phyloP scores from a whole-genome alignment of 768 basidiomycete genomes.

The Trametes punicea region DNA sequence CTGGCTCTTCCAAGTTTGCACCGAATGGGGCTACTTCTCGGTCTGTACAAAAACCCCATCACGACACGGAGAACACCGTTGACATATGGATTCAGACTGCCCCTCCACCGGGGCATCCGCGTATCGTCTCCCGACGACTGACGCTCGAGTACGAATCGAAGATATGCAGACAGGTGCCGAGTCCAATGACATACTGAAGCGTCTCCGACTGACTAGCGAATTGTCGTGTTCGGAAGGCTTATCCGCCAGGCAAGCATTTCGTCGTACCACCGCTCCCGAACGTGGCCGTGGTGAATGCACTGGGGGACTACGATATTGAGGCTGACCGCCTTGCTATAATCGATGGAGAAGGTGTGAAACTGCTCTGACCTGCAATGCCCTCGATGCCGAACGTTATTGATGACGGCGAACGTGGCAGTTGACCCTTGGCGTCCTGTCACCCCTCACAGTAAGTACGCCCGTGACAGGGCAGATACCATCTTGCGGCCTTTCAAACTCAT shows the following conservation, averaged over 20 bases:
- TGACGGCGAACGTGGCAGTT: too few relatives aligned
- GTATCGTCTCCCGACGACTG: conserved; percentile 77
- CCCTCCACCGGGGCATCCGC: conserved; percentile 59
- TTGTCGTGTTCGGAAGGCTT: conserved; percentile 46
- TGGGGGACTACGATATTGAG: conserved; percentile 83
- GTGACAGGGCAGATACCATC: conserved; percentile 65
- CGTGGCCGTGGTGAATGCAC: conserved; percentile 72
- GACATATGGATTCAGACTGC: conserved; percentile 49
- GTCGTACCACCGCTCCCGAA: conserved; percentile 72
- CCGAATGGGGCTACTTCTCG: conserved; percentile 93
- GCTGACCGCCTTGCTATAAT: conserved; percentile 84
- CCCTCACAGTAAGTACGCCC: conserved; percentile 74
- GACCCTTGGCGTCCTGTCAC: conserved; percentile 92
- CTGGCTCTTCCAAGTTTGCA: conserved; percentile 92
- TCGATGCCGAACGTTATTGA: too few relatives aligned
- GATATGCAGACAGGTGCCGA: conserved; percentile 58
- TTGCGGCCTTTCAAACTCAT: conserved; percentile 84
- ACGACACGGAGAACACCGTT: neutral
- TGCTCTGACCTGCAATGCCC: conserved; percentile 6
- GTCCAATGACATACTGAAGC: conserved; percentile 4
- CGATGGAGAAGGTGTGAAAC: conserved; percentile 65
- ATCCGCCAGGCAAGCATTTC: conserved; percentile 73
- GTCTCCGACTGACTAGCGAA: neutral
- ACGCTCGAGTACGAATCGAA: conserved; percentile 69
- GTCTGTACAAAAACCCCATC: conserved; percentile 36